Evolutionary conservation across 2,329 filamentous ascomycete species (phyloP).

Genomic region (Monascus ruber): DNA sequence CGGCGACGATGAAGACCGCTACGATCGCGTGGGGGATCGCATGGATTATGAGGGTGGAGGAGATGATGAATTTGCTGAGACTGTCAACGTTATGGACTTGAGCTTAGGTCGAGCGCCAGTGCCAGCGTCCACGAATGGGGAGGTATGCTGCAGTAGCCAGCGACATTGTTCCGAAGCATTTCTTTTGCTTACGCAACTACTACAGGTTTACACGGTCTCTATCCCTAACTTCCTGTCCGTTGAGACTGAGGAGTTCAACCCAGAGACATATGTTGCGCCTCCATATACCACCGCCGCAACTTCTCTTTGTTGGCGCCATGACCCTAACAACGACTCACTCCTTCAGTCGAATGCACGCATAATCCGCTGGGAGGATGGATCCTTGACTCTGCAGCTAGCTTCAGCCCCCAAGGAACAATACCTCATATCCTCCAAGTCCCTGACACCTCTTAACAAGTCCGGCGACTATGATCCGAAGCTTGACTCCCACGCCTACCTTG

Average conservation of each 20-base stretch:
- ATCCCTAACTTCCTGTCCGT: conserved; percentile 53
- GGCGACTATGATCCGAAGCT: conserved; percentile 42
- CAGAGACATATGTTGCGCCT: conserved; percentile 49
- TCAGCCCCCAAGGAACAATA: conserved; percentile 51
- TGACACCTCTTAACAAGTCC: conserved; percentile 45
- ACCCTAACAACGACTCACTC: conserved; percentile 44
- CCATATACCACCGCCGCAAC: conserved; percentile 53
- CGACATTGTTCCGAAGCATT: conserved; percentile 3
- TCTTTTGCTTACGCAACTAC: not conserved
- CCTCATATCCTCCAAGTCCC: conserved; percentile 45
- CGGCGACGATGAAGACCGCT: conserved; percentile 48
- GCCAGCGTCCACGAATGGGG: conserved; percentile 38
- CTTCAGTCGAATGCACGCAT: conserved; percentile 56
- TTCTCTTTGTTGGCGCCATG: conserved; percentile 55
- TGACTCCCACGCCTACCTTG: conserved; percentile 54
- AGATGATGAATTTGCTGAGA: conserved; percentile 33
- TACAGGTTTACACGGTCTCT: conserved; percentile 49
- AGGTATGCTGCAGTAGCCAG: conserved; percentile 18
- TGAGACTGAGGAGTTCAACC: conserved; percentile 50
- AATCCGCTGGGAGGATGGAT: conserved; percentile 57
- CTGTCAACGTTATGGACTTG: conserved; percentile 43
- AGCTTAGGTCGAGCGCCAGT: conserved; percentile 46
- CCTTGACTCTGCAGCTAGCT: conserved; percentile 53
- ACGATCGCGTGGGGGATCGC: conserved; percentile 39
- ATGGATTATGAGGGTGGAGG: conserved; percentile 34